Evolutionary conservation across 1,284 basidiomycete genomes (phyloP), one percentile per base, ranked within the genome.

Genomic region (Stygiomarasmius scandens): DNA sequence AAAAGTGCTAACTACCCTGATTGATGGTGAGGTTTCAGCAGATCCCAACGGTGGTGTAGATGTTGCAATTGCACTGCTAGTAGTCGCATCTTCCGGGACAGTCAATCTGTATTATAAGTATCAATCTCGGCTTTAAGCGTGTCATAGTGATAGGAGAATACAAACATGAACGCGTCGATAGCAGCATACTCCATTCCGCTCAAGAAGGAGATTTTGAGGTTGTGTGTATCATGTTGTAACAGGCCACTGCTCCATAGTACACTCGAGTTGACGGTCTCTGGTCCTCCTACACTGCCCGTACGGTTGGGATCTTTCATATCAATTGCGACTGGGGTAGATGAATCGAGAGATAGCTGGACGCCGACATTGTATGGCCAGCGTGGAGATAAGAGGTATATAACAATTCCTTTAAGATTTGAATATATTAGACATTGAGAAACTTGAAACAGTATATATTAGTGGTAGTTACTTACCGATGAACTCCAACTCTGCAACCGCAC

Each of bases 111-210:
- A n/a, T n/a, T n/a, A n/a, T n/a, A n/a, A n/a, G n/a, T n/a, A n/a
- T n/a, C n/a, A n/a, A n/a, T n/a, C n/a, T n/a, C n/a, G n/a, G n/a
- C n/a, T n/a, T n/a, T n/a, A n/a, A n/a, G n/a, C n/a, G n/a, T n/a
- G n/a, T n/a, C n/a, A n/a, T n/a, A n/a, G n/a, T n/a, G n/a, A n/a
- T n/a, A n/a, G n/a, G n/a, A n/a, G n/a, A n/a, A n/a, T n/a, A n/a
- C n/a, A n/a, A n/a, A 54, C 52, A 54, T 16, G 19, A 54, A 45
- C 9, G 52, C 52, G 23, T 54, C 52, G 9, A 54, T n/a, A 45
- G 24, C 43, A 5, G 32, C 22, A 11, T 12, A 54, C 22, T 54
- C 19, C 36, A 45, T 24, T 29, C 22, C 43, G 25, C 4, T 2
- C 24, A 23, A 25, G 25, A 54, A 46, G 14, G 38, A 45, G 23